phyloP scores from a whole-genome alignment of 768 basidiomycete species.

The Lentinula sp. region DNA sequence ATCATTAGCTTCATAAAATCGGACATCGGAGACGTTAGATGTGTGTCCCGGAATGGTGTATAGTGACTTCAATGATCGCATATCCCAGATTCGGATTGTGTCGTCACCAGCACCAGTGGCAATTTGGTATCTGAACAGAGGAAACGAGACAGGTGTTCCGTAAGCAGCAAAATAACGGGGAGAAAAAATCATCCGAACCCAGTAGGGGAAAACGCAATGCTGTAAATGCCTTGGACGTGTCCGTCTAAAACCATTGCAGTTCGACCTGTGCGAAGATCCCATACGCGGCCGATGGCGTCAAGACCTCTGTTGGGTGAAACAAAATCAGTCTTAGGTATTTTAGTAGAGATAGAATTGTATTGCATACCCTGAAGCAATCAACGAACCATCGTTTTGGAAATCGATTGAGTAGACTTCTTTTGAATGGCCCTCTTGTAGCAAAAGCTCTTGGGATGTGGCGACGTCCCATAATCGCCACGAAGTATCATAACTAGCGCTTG shows the following conservation, averaged over 20 bases:
- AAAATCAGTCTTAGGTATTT: not conserved
- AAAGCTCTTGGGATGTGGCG: constrained; percentile 67
- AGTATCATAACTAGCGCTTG: constrained; percentile 94
- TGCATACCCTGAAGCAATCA: constrained; percentile 87
- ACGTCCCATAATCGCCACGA: constrained; percentile 99
- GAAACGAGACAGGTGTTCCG: constrained; percentile 10
- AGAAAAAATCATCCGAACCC: constrained; percentile 56
- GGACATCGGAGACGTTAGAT: constrained; percentile 91
- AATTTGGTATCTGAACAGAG: constrained; percentile 75
- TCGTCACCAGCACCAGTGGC: constrained; percentile 97
- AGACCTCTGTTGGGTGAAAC: constrained; percentile 58
- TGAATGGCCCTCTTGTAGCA: constrained; percentile 94
- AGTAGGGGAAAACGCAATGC: constrained; percentile 91
- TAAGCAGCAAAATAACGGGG: not conserved
- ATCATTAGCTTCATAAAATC: constrained; percentile 80
- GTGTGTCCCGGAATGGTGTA: constrained; percentile 97
- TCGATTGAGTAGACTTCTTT: constrained; percentile 96
- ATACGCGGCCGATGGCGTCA: constrained; percentile 94
- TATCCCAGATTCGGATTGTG: constrained; percentile 98
- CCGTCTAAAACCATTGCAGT: constrained; percentile 99
- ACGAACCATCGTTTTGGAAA: constrained; percentile 91
- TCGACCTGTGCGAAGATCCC: constrained; percentile 92
- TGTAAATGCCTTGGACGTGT: constrained; percentile 87
- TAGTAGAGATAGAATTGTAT: not conserved
- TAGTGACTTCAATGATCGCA: constrained; percentile 85